Conservation (phyloP, 495 filamentous ascomycete genomes). For the Aspergillus diversus region DNA sequence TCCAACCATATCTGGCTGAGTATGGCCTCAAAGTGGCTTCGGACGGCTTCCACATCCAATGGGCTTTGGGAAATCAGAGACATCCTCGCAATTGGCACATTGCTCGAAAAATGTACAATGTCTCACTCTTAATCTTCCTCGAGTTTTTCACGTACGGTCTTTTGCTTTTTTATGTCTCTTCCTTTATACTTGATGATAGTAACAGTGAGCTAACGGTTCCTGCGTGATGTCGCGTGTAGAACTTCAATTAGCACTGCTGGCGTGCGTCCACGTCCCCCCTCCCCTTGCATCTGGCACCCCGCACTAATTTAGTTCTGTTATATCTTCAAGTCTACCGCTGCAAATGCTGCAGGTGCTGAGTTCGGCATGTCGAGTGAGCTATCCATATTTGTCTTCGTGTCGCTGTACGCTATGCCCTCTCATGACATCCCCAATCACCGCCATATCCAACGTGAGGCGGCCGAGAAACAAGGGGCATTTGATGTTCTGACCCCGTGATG, state of each 20-base stretch:
- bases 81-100: conserved; percentile 48
- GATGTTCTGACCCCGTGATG: neutral
- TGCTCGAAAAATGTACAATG: conserved; percentile 40
- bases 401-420: conserved; percentile 30
- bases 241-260: conserved; percentile 47
- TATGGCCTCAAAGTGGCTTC: conserved; percentile 39
- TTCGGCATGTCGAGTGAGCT: conserved; percentile 33
- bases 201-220: conserved; percentile 1
- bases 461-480: neutral
- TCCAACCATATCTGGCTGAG: conserved; percentile 23
- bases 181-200: neutral
- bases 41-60: conserved; percentile 43
- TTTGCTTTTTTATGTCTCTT: neutral
- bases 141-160: conserved; percentile 47
- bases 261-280: conserved; percentile 27
- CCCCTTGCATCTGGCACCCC: neutral
- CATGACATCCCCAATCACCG: neutral
- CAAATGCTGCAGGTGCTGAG: conserved; percentile 37
- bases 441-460: neutral
- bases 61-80: conserved; percentile 37
- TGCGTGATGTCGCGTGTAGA: conserved; percentile 23
- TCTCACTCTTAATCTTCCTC: conserved; percentile 39
- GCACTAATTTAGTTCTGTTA: conserved; percentile 10
- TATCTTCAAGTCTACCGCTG: conserved; percentile 36
- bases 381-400: conserved; percentile 45